Evolutionary conservation across 2,329 filamentous ascomycete genomes (phyloP).

Genomic region (Pestalotiopsis sp.): DNA sequence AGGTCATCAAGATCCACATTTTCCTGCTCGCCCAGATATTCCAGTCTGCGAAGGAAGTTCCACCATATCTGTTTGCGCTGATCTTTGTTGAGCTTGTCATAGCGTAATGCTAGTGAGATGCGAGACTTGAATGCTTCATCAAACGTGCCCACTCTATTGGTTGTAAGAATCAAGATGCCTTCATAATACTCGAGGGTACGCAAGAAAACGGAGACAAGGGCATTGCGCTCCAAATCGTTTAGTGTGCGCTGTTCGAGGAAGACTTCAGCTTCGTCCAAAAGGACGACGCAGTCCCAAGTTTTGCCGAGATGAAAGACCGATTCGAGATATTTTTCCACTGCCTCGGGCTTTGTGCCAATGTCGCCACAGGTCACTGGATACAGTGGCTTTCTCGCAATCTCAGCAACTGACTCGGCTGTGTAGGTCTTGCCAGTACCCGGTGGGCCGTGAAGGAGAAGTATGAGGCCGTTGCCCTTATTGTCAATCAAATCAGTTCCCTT

Average conservation of each 20-base stretch:
- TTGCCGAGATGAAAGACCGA: constrained; percentile 23
- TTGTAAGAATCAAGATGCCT: constrained; percentile 45
- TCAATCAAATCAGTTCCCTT: constrained; percentile 16
- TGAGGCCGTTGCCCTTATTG: constrained; percentile 21
- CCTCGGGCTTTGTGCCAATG: constrained; percentile 24
- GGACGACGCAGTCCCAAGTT: constrained; percentile 26
- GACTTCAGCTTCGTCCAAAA: constrained; percentile 24
- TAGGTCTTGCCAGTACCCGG: constrained; percentile 27
- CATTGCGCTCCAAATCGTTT: constrained; percentile 22
- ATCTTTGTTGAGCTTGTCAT: constrained; percentile 16
- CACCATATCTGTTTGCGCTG: constrained; percentile 22
- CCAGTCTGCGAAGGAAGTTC: constrained; percentile 18
- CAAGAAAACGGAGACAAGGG: constrained; percentile 34
- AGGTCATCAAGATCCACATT: background rate
- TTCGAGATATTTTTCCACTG: constrained; percentile 24
- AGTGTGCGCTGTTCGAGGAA: constrained; percentile 25
- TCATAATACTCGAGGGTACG: constrained; percentile 43
- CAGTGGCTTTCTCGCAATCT: constrained; percentile 23
- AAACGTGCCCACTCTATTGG: constrained; percentile 34
- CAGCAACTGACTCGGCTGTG: constrained; percentile 24
- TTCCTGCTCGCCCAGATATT: background rate
- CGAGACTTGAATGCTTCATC: constrained; percentile 27
- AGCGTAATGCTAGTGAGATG: constrained; percentile 24
- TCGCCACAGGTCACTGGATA: constrained; percentile 27
- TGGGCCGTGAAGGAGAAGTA: constrained; percentile 22